phyloP scores from a whole-genome alignment of 129 eudicot genomes.

The Erigeron canadensis region DNA sequence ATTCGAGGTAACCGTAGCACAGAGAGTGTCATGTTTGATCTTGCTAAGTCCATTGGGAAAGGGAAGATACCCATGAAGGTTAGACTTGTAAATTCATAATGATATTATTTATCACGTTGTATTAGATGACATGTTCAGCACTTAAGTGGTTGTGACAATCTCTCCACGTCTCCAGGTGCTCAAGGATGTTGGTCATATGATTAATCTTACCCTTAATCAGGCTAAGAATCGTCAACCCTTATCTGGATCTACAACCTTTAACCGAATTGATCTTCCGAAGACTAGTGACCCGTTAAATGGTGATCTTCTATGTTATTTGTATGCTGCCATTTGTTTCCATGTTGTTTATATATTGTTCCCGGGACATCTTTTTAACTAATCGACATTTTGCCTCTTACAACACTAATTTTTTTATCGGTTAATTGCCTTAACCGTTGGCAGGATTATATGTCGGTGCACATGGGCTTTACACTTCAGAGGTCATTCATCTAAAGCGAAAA shows the following conservation, averaged over 20 bases:
- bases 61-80: constrained; percentile 74
- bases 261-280: constrained; percentile 66
- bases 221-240: constrained; percentile 65
- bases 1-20: constrained; percentile 39
- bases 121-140: not conserved
- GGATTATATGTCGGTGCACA: constrained; percentile 77
- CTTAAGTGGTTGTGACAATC: not conserved
- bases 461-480: constrained; percentile 75
- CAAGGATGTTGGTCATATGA: constrained; percentile 56
- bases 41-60: constrained; percentile 55
- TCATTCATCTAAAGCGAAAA: constrained; percentile 75
- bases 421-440: constrained; percentile 14
- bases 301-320: constrained; percentile 15
- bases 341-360: not conserved
- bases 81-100: not conserved
- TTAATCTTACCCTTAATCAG: constrained; percentile 49
- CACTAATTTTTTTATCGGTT: not conserved
- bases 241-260: constrained; percentile 81
- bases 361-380: not conserved
- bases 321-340: not conserved
- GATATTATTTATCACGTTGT: not conserved
- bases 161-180: constrained; percentile 44
- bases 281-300: constrained; percentile 77
- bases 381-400: not conserved
- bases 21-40: constrained; percentile 64